Evolutionary conservation across 2,329 filamentous ascomycete species (phyloP).

Genomic region (Aspergillus caelatus): DNA sequence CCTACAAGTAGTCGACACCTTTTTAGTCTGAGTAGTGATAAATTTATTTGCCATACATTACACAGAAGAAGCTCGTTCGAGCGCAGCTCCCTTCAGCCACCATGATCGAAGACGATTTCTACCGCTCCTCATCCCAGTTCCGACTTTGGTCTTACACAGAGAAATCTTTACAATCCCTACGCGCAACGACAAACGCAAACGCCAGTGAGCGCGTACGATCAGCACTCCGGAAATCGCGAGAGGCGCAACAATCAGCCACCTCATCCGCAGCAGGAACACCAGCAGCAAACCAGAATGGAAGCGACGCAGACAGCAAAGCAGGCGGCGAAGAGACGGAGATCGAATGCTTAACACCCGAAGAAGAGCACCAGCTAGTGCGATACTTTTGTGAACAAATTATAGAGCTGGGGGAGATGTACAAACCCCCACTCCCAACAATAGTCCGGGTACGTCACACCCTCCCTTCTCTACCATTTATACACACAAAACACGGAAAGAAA

Average conservation of each 20-base stretch:
- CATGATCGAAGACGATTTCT: conserved; percentile 89
- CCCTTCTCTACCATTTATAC: neutral
- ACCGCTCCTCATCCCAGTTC: conserved; percentile 87
- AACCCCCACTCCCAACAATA: conserved; percentile 58
- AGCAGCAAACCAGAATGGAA: conserved; percentile 33
- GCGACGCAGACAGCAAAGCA: conserved; percentile 36
- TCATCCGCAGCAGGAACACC: conserved; percentile 35
- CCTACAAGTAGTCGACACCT: neutral
- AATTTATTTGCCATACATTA: neutral
- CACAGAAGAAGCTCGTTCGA: neutral
- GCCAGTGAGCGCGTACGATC: conserved; percentile 70
- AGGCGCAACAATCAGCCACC: conserved; percentile 34
- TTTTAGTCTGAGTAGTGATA: neutral
- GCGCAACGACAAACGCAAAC: conserved; percentile 75
- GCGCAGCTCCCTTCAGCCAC: neutral
- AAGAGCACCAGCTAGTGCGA: conserved; percentile 79
- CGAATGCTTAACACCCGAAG: conserved; percentile 79
- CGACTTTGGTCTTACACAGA: conserved; percentile 90
- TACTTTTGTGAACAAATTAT: conserved; percentile 71
- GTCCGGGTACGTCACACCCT: conserved; percentile 54
- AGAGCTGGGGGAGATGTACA: conserved; percentile 62
- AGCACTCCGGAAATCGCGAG: conserved; percentile 55
- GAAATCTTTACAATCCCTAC: conserved; percentile 69
- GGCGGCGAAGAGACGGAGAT: conserved; percentile 50
- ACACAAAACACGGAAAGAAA: neutral